Conservation (phyloP, 495 filamentous ascomycete species). For the Pyrenula massariospora region DNA sequence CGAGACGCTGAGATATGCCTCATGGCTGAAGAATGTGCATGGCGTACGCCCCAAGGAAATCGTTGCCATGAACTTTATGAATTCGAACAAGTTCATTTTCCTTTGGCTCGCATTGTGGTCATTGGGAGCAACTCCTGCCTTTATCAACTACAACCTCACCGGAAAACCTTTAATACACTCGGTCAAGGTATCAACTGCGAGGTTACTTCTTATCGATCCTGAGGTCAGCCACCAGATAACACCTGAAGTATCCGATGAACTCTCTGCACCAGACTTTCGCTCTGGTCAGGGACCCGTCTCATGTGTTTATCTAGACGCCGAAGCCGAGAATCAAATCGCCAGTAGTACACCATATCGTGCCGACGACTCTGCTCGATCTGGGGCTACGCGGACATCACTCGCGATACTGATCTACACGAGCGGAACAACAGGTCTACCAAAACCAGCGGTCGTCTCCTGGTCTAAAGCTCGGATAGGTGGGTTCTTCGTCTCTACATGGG, state of each 20-base stretch:
- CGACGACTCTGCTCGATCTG: conserved; percentile 46
- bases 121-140: conserved; percentile 79
- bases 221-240: conserved; percentile 45
- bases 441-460: conserved; percentile 79
- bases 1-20: conserved; percentile 61
- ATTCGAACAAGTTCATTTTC: conserved; percentile 73
- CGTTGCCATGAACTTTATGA: conserved; percentile 82
- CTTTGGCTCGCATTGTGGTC: conserved; percentile 80
- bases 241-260: conserved; percentile 27
- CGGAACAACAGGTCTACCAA: conserved; percentile 85
- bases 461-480: conserved; percentile 45
- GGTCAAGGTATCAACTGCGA: conserved; percentile 55
- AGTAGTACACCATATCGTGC: conserved; percentile 47
- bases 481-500: conserved; percentile 43
- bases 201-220: conserved; percentile 64
- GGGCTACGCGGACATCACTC: conserved; percentile 42
- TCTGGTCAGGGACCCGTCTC: conserved; percentile 39
- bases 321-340: conserved; percentile 50
- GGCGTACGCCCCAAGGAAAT: conserved; percentile 65
- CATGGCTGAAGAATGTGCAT: conserved; percentile 66
- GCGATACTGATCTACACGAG: conserved; percentile 74
- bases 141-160: conserved; percentile 86
- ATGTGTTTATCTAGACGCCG: conserved; percentile 49
- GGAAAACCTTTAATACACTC: conserved; percentile 71
- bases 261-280: conserved; percentile 29